Evolutionary conservation across 441 rosid species (phyloP), one percentile per base, ranked within the genome.

Genomic region (Gossypium trilobum): DNA sequence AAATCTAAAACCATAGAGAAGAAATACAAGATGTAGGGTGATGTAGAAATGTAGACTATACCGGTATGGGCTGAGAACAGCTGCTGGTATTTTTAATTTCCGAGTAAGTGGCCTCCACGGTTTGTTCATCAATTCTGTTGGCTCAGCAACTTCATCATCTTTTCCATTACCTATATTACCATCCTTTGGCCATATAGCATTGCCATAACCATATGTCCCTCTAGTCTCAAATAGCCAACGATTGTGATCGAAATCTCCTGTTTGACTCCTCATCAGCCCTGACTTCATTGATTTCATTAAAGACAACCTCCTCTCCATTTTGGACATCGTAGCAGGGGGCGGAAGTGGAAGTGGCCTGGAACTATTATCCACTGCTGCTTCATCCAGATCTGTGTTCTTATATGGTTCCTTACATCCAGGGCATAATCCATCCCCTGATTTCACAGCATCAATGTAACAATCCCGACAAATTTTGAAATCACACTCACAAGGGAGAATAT

Each of bases 101-200:
- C 97, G 75, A 20, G 96, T 92, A 60, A 92, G 96, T 11, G 97
- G 97, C 79, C 94, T 84, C 97, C 97, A 92, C 1, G 97, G 96
- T 78, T 91, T 92, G 82, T 36, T 88, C 87, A 92, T 80, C 82
- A 92, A 79, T 67, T 91, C 92, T 48, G 82, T 78, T n/a, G 89
- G 85, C 77, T 91, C 96, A 65, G 51, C 77, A 75, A 75, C 83
- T 4, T 86, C 93, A 62, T 86, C 89, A 72, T 84, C 92, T 31
- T 87, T 82, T n/a, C 86, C 89, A 55, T 78, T 85, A 52, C 85
- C 90, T 29, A 88, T 76, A 65, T 87, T 86, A 5, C 92, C 97
- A 17, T 89, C 97, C 75, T 77, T 90, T 14, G 97, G 91, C 96
- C 96, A 92, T 74, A 90, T 87, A 23, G 97, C 97, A 85, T 92